Evolutionary conservation across 306 rosid species (phyloP), one percentile per base, ranked within the genome.

Genomic region (Alnus glutinosa): DNA sequence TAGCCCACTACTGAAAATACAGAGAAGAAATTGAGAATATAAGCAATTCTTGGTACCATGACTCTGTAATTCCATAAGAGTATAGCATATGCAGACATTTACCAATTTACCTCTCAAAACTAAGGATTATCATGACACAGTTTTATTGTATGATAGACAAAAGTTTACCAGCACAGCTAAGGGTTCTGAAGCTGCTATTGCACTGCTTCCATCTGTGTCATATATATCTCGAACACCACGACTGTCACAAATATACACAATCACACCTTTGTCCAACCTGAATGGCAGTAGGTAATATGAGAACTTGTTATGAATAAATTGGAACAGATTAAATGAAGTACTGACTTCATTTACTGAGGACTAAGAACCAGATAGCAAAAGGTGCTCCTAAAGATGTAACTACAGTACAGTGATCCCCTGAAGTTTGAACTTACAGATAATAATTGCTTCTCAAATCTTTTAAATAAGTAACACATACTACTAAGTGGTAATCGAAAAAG

Each of bases 251-350:
- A 95, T 89, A 84, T 93, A 95, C 63, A 91, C 98, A 62, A 95
- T 93, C 75, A 95, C 98, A 71, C 98, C 99, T 91, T 92, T 93
- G 87, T 95, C 93, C 98, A 95, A 84, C 98, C 98, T 95, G 92
- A 48, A 90, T 58, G 55, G 75, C n/a, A 87, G 75, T 63, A 85
- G 83, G 52, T 50, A 55, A 18, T 63, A 61, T 85, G 61, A 81
- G 78, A 83, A 70, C 46, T 47, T 12, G 30, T 42, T 28, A 61
- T 16, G 54, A 13, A 75, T 70, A 76, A 61, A 77, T 19, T 76
- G 54, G 58, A 83, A 57, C 36, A 28, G 57, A 72, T 15, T 7
- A 23, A 48, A 75, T 47, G 70, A 46, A 61, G 47, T 1, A 54
- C 36, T 2, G 47, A 2, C 59, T 36, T 18, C 9, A 7, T 44